Base-by-base conservation (phyloP, 2,329 filamentous ascomycete species). In the Nigrospora osmanthi region DNA sequence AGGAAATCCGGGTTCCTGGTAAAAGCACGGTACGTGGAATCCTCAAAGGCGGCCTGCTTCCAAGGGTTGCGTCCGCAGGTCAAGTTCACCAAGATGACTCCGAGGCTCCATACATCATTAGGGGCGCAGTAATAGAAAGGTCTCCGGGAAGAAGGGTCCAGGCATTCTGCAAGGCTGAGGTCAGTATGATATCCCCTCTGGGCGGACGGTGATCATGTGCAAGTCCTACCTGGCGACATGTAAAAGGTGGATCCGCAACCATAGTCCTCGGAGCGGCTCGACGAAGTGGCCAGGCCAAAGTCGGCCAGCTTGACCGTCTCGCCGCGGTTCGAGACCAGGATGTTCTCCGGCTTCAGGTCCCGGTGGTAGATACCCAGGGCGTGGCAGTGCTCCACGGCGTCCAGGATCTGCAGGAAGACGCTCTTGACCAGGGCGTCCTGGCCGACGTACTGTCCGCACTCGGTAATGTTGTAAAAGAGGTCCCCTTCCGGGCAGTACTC, bases 231-330 rank as follows among this genome's bases (percentile, higher is more conserved):
- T 80, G 93, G 93, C 61, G 89, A 95, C 93, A 97, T 98, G 72
- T 98, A 98, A 61, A 97, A 97, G 13, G 91, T 97, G 31, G 93
- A 97, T 52, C 93, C 93, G 65, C 93, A 98, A 59, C 93, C 93
- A 67, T 95, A 96, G 65, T 98, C 93, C 56, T 89, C 86, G 52
- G 91, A 95, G 54, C 84, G 75, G 53, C 81, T 76, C 53, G 91
- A 87, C 47, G 81, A 83, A 19, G 89, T 97, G 48, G 93, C 93
- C 45, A 98, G 80, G 62, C 93, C 93, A 75, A 98, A 98, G 68
- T 98, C 93, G 54, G 91, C 93, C 53, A 98, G 79, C 72, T 97
- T 95, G 61, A 95, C 88, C 33, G 89, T 93, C 69, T 85, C 81
- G 53, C 91, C 91, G 52, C 83, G 75, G 70, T 95, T 85, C 57